Evolutionary conservation across 176 grass and related monocot species (phyloP), one percentile per base, ranked within the genome.

Genomic region (Zoysia pacifica): DNA sequence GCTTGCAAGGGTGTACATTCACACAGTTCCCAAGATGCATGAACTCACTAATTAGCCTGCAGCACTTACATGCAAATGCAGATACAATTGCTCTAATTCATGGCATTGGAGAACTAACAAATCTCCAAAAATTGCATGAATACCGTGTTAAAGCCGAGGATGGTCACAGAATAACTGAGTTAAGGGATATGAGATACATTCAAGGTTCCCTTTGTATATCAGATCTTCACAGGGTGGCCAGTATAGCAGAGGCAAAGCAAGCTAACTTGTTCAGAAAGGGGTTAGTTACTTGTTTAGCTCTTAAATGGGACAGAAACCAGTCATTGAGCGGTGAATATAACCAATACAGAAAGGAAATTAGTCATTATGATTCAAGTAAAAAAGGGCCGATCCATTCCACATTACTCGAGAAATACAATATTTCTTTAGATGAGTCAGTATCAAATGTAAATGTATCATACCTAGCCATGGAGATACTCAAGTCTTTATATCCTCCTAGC

Each of bases 141-240:
- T 86, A 67, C 18, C 11, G 6, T 67, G 37, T 92, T 62, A 36
- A 19, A 76, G 20, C 5, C 7, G 63, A 58, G 0, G 62, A 84
- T 16, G 90, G 90, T 9, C 78, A 79, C 54, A 64, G 16, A 12
- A 85, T 92, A 53, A 81, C 40, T 28, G 86, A 92, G 46, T 55
- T 92, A 44, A 73, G 18, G 51, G n/a, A 85, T 7, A 11, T 92
- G 37, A 83, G 38, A 0, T 20, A 11, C 14, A 63, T 88, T 18
- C 6, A 54, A 6, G 82, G 82, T 6, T 16, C 48, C 1, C 80
- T 88, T 56, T 41, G 64, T 79, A 71, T 91, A 10, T 75, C 35
- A 46, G 1, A 78, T 18, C 58, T 87, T 79, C 6, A 82, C 11
- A 51, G 13, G 20, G 61, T 91, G 20, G 2, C 37, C 37, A 47